phyloP scores from a whole-genome alignment of 2,329 filamentous ascomycete genomes.

The Endothia cerciana region DNA sequence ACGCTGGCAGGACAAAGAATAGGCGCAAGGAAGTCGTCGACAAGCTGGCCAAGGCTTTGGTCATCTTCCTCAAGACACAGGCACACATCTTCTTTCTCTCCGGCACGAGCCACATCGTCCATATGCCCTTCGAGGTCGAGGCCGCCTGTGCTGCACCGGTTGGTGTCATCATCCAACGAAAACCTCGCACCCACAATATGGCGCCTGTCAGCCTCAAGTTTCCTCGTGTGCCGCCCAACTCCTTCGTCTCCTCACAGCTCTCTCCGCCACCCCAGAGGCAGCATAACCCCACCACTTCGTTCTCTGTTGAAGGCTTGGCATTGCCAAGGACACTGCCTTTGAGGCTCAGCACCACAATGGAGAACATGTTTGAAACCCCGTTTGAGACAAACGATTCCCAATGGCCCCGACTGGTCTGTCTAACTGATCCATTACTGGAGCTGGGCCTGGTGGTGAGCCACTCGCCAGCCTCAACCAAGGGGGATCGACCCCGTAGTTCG shows the following conservation, averaged over 20 bases:
- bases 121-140: conserved; percentile 94
- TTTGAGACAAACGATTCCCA: conserved; percentile 59
- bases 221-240: conserved; percentile 74
- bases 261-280: conserved; percentile 51
- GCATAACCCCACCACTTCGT: conserved; percentile 50
- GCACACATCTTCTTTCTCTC: conserved; percentile 91
- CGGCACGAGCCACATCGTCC: conserved; percentile 85
- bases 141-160: conserved; percentile 79
- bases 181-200: conserved; percentile 57
- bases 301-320: conserved; percentile 61
- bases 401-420: conserved; percentile 77
- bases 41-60: conserved; percentile 68
- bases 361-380: conserved; percentile 61
- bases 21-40: conserved; percentile 22
- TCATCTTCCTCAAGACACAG: conserved; percentile 90
- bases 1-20: conserved; percentile 11
- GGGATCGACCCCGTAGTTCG: conserved; percentile 43
- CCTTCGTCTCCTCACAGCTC: conserved; percentile 74
- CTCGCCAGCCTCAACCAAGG: conserved; percentile 46
- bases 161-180: conserved; percentile 86
- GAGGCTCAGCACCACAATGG: conserved; percentile 57
- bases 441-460: conserved; percentile 78
- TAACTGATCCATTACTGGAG: conserved; percentile 85
- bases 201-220: conserved; percentile 59
- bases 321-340: conserved; percentile 59